Conservation (phyloP, 768 basidiomycete species). For the Pleurotus salmoneostramineus region DNA sequence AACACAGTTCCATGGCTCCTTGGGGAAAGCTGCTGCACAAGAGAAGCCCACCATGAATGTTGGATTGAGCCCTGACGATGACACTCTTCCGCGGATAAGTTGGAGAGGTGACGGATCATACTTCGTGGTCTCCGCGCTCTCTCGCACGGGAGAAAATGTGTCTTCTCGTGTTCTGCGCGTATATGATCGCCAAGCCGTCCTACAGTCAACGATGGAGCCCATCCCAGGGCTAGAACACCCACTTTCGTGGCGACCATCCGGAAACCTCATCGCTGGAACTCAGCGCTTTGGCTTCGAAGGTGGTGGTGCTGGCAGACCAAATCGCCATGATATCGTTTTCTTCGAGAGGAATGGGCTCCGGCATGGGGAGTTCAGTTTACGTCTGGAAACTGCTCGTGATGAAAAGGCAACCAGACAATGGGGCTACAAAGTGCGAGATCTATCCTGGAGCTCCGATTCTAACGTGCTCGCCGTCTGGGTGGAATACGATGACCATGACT, state of each 20-base stretch:
- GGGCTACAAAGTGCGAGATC: constrained; percentile 71
- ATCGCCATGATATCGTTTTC: constrained; percentile 83
- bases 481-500: constrained; percentile 60
- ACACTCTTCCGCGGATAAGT: constrained; percentile 66
- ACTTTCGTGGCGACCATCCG: constrained; percentile 84
- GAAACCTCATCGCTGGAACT: constrained; percentile 77
- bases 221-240: constrained; percentile 79
- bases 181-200: constrained; percentile 66
- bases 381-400: constrained; percentile 26
- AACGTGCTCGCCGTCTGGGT: constrained; percentile 85
- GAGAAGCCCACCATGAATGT: constrained; percentile 35
- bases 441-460: constrained; percentile 89
- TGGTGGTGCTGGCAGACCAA: constrained; percentile 61
- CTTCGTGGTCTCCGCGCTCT: constrained; percentile 81
- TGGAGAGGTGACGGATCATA: constrained; percentile 94
- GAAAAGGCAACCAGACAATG: constrained; percentile 35
- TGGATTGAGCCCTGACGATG: constrained; percentile 67
- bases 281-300: constrained; percentile 82
- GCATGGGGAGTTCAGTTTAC: constrained; percentile 82
- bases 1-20: constrained; percentile 96
- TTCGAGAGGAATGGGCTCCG: constrained; percentile 94
- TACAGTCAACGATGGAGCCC: constrained; percentile 84
- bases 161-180: constrained; percentile 58
- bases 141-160: constrained; percentile 28
- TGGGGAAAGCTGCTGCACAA: constrained; percentile 82